phyloP scores from a whole-genome alignment of 208 protist genomes.

The Wallacemonas sp. region DNA sequence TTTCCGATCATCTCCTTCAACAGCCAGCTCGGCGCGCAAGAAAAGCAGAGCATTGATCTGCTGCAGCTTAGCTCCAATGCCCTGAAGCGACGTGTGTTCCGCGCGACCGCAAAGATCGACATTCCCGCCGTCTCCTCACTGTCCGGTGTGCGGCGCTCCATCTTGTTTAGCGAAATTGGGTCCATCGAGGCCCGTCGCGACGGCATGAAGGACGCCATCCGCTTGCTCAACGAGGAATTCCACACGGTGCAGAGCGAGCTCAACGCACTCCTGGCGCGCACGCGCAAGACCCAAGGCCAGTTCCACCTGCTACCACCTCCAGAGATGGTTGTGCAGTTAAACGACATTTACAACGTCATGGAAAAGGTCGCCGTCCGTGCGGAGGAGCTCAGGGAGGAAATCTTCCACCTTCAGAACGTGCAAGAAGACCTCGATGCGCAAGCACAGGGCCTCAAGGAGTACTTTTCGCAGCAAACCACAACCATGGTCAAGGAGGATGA shows the following conservation, averaged over 20 bases:
- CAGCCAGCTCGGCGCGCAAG: constrained; percentile 60
- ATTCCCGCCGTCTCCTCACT: constrained; percentile 40
- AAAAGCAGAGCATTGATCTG: constrained; percentile 67
- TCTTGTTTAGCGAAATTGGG: constrained; percentile 64
- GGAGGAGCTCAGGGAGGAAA: constrained; percentile 55
- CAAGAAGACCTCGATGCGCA: constrained; percentile 70
- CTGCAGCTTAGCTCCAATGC: constrained; percentile 52
- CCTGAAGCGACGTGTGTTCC: constrained; percentile 55
- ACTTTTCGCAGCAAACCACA: constrained; percentile 44
- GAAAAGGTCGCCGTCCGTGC: constrained; percentile 72
- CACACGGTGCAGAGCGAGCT: constrained; percentile 43
- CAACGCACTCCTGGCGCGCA: constrained; percentile 34
- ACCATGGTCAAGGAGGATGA: constrained; percentile 51
- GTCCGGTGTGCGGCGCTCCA: constrained; percentile 41
- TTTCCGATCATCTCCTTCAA: constrained; percentile 74
- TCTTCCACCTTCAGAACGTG: constrained; percentile 44
- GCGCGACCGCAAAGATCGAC: constrained; percentile 28
- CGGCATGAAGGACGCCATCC: constrained; percentile 47
- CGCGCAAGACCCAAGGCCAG: constrained; percentile 48
- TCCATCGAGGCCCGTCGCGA: constrained; percentile 50
- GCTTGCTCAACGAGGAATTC: constrained; percentile 61
- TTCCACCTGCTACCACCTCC: constrained; percentile 84
- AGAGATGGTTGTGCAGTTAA: constrained; percentile 84
- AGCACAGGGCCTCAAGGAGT: constrained; percentile 54
- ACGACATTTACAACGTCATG: constrained; percentile 82